Conservation (phyloP, 2,329 filamentous ascomycete species). For the Aspergillus costaricaensis region DNA sequence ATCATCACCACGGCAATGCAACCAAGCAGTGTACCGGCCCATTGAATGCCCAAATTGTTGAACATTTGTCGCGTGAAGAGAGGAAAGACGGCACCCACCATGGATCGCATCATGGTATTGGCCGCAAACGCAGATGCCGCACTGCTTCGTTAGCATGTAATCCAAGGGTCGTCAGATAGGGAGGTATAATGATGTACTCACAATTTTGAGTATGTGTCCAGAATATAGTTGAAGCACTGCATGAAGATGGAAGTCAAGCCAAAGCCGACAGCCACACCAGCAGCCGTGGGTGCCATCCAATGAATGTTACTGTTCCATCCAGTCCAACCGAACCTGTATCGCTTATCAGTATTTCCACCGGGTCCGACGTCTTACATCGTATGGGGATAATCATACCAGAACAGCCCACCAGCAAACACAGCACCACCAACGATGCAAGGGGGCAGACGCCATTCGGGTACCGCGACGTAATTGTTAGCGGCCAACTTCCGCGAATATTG, state of each 20-base stretch:
- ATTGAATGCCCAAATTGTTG: constrained; percentile 25
- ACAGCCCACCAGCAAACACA: constrained; percentile 24
- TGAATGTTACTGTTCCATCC: constrained; percentile 22
- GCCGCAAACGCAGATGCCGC: constrained; percentile 26
- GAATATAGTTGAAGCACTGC: constrained; percentile 26
- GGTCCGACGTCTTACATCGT: background rate
- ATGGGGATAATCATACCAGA: constrained; percentile 19
- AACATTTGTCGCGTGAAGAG: constrained; percentile 27
- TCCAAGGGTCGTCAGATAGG: too few species aligned
- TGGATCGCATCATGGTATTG: constrained; percentile 28
- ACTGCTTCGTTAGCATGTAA: constrained; percentile 4
- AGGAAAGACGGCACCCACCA: constrained; percentile 24
- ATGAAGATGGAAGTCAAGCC: constrained; percentile 28
- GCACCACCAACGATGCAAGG: constrained; percentile 25
- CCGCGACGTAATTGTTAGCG: constrained; percentile 21
- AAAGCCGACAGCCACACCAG: constrained; percentile 26
- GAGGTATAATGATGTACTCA: constrained; percentile 3
- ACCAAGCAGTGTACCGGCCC: constrained; percentile 22
- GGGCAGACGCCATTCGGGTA: constrained; percentile 29
- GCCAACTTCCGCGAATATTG: constrained; percentile 20
- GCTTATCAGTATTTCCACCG: background rate
- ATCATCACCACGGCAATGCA: constrained; percentile 27
- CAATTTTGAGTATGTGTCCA: constrained; percentile 25
- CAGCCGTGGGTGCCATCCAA: constrained; percentile 27
- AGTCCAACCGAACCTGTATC: constrained; percentile 29